A percentile compares a stretch with the other conserved stretches of the same genome.
Evolutionary conservation across 176 grass and related monocot genomes (phyloP).

Genomic region (Dactylis glomerata): DNA sequence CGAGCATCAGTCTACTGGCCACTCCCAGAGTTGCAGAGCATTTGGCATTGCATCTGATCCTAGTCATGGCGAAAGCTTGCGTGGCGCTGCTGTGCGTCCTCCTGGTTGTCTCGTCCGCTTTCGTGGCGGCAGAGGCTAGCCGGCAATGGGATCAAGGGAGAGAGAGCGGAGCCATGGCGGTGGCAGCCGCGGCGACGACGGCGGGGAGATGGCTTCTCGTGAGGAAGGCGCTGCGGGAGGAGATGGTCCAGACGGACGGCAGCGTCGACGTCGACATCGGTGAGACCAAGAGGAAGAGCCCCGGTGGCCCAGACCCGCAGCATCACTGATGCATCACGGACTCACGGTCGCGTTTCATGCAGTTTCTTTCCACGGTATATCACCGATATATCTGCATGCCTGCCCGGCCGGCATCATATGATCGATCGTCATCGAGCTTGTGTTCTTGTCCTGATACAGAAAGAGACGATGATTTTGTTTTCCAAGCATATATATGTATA

Average conservation of each 20-base stretch:
- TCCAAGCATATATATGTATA: not conserved
- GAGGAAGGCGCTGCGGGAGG: slow-evolving; percentile 2
- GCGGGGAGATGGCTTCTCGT: not conserved
- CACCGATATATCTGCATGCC: not conserved
- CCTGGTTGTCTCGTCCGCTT: slow-evolving; percentile 15
- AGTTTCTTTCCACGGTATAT: not conserved
- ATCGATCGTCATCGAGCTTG: not conserved
- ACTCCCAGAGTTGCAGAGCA: not conserved
- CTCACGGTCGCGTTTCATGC: too few species aligned
- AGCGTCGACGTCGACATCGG: not conserved
- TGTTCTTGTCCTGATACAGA: not conserved
- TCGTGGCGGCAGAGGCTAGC: not conserved
- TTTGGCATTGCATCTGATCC: not conserved
- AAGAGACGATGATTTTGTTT: not conserved
- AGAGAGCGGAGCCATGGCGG: not conserved
- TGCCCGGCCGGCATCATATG: too few species aligned
- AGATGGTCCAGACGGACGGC: not conserved
- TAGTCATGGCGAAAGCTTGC: slow-evolving; percentile 8
- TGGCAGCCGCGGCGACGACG: too few species aligned
- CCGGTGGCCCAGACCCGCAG: slow-evolving; percentile 57
- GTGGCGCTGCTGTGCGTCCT: slow-evolving; percentile 9
- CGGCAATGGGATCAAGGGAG: not conserved
- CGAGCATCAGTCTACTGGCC: not conserved
- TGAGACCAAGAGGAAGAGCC: slow-evolving; percentile 54
- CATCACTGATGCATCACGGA: slow-evolving; percentile 28